Base-by-base conservation (phyloP, 495 filamentous ascomycete species). In the Penicillium samsonianum region DNA sequence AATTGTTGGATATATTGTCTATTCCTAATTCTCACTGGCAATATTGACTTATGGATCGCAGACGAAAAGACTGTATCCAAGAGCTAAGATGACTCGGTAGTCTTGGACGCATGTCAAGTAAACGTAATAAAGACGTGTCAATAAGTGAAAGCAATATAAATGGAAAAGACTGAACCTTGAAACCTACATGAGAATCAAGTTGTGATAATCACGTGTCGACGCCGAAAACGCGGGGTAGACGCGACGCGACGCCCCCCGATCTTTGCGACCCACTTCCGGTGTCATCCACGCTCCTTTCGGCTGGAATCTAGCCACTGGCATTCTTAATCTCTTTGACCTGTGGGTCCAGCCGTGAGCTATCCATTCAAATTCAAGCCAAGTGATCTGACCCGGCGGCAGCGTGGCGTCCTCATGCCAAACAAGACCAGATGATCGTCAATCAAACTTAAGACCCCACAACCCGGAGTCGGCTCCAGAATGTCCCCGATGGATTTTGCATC, bases 391-490 rank as follows among this genome's bases (percentile, higher is more conserved):
- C 16, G 16, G 10, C n/a, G 26, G 19, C 45, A 46, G 25, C 22
- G 45, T 31, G 45, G 28, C 17, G 17, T 28, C 11, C 25, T 10
- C 50, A 43, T 42, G 37, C 20, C 6, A n/a, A n/a, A 28, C 12
- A 30, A 20, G 23, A 28, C 37, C 50, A 30, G 25, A 53, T 53
- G 50, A 53, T 19, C 50, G 25, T 16, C 37, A 28, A 17, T 42
- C 25, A 28, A 43, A 20, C n/a, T 11, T 7, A 23, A 19, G 14
- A 11, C 8, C 3, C 50, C 37, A 43, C 22, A 23, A 41, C 25
- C 25, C 12, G 37, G 42, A 26, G 26, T 22, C 50, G 16, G 38
- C n/a, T 12, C 5, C 11, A 17, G 5, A 9, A 33, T 38, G 8
- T n/a, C 23, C 2, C 10, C 43, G 17, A 38, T 38, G 31, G 42